These are phyloP conservation scores for Leishmania aethiopica DNA, from an alignment of 208 protist genomes.

Conservation along the genomic window DNA sequence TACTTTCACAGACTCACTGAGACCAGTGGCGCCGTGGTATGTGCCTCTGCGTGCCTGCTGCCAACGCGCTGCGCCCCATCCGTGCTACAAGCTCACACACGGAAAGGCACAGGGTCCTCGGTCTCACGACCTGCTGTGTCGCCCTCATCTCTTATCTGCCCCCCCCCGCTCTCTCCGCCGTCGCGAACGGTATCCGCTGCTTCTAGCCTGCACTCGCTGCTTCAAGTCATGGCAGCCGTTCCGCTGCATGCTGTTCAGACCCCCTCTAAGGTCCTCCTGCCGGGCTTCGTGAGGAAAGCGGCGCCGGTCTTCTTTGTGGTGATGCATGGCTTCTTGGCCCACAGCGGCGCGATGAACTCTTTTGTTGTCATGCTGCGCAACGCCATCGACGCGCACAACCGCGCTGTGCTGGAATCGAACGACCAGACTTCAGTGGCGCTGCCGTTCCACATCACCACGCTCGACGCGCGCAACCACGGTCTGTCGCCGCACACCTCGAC, in stretches of 20 bases:
- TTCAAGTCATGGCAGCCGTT: not conserved
- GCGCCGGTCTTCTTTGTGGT: slow-evolving; percentile 47
- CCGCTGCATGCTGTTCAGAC: slow-evolving; percentile 23
- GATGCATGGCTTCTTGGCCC: slow-evolving; percentile 66
- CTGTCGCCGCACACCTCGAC: slow-evolving; percentile 50
- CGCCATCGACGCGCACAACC: slow-evolving; percentile 27
- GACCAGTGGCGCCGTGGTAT: not conserved
- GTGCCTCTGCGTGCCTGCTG: not conserved
- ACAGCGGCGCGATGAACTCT: slow-evolving; percentile 52
- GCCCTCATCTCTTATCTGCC: not conserved
- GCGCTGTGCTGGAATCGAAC: slow-evolving; percentile 10
- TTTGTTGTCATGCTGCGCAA: slow-evolving; percentile 37
- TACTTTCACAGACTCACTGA: not conserved
- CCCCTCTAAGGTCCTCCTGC: slow-evolving; percentile 21
- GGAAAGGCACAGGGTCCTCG: not conserved
- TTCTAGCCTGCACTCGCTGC: not conserved
- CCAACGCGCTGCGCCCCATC: not conserved
- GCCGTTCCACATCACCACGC: slow-evolving; percentile 26
- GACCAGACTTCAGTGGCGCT: slow-evolving; percentile 5
- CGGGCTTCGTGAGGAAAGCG: slow-evolving; percentile 1
- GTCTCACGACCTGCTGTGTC: not conserved
- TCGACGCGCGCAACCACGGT: slow-evolving; percentile 68
- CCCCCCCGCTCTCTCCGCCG: not conserved
- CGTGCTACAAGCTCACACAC: not conserved
- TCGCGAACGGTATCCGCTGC: not conserved